Evolutionary conservation across 2,329 filamentous ascomycete genomes (phyloP), one percentile per base, ranked within the genome.

Genomic region (Dactylellina drechsleri): DNA sequence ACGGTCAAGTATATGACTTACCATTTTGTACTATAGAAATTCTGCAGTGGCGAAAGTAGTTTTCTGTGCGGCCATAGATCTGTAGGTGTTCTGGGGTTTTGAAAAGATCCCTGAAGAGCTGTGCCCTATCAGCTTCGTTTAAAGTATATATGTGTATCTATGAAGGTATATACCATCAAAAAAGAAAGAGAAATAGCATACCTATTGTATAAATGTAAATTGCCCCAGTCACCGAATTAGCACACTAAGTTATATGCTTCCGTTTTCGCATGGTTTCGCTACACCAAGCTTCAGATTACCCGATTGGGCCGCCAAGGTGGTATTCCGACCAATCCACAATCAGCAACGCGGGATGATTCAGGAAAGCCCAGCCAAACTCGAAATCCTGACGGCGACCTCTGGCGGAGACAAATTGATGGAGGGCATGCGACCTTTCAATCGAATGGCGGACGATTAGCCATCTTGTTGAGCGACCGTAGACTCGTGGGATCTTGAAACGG

Each of bases 351-450:
- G 23, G 43, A 49, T 60, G 15, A 18, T 60, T 49, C 20, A 60
- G 57, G 57, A 60, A 60, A 49, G 57, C 41, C 57, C 8, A 60
- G 16, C 57, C 57, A 60, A 60, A 49, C 43, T 23, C 15, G 43
- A 49, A 18, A 49, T 40, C 57, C 23, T 10, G 57, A 47, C 41
- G 28, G 57, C 57, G 57, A 23, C 12, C 10, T 18, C 20, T n/a
- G 41, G 23, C 57, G 57, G 57, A 60, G 57, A 36, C 7, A 41
- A 57, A 18, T 18, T 18, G 6, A 43, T n/a, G 16, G n/a, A 23
- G 28, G 16, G 43, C 43, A 13, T 40, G 53, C 16, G 7, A 7
- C 31, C n/a, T 57, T 56, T 13, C 12, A 20, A 20, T 20, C 13
- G 15, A 10, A 20, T 40, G 13, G 13, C 12, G 16, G 31, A 57